A percentile compares a stretch with the other conserved stretches of the same genome.
Evolutionary conservation across 495 filamentous ascomycete species (phyloP).

Genomic region (Penicillium bovifimosum): DNA sequence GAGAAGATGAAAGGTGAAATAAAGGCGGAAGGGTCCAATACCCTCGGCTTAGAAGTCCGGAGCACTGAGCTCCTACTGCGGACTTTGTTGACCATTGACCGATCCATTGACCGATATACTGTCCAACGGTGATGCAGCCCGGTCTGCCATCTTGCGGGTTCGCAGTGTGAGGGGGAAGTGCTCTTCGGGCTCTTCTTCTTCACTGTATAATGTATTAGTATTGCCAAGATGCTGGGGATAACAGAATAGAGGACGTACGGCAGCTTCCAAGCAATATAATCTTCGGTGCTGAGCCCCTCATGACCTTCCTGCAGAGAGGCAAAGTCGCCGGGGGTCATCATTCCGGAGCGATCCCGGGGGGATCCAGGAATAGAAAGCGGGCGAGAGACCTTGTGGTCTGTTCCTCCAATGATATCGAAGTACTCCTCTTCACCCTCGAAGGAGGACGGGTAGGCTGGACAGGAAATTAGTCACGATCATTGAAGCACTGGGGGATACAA

Average conservation of each 20-base stretch:
- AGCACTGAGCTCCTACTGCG: not conserved
- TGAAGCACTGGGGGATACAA: not conserved
- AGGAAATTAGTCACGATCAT: not conserved
- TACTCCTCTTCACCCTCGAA: slow-evolving; percentile 74
- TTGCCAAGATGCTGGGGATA: not conserved
- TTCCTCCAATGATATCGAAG: slow-evolving; percentile 77
- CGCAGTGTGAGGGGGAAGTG: slow-evolving; percentile 82
- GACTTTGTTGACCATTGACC: slow-evolving; percentile 7
- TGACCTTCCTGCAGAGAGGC: slow-evolving; percentile 89
- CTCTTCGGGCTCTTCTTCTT: slow-evolving; percentile 93
- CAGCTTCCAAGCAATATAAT: slow-evolving; percentile 96
- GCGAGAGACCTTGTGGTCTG: slow-evolving; percentile 87
- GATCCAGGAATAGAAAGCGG: slow-evolving; percentile 92
- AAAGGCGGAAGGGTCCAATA: not conserved
- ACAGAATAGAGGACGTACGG: slow-evolving; percentile 61
- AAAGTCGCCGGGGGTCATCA: slow-evolving; percentile 99
- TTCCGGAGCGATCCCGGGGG: slow-evolving; percentile 81
- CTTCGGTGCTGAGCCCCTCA: slow-evolving; percentile 91
- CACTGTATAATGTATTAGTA: slow-evolving; percentile 44
- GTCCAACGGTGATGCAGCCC: slow-evolving; percentile 38
- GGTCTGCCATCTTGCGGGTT: slow-evolving; percentile 37
- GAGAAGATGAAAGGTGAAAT: not conserved
- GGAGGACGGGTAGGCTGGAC: slow-evolving; percentile 73
- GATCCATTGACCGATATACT: slow-evolving; percentile 38
- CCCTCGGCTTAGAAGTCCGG: not conserved